A percentile compares a stretch with the other conserved stretches of the same genome.
phyloP scores from a whole-genome alignment of 2,329 filamentous ascomycete species.

The Lecanicillium sp. region DNA sequence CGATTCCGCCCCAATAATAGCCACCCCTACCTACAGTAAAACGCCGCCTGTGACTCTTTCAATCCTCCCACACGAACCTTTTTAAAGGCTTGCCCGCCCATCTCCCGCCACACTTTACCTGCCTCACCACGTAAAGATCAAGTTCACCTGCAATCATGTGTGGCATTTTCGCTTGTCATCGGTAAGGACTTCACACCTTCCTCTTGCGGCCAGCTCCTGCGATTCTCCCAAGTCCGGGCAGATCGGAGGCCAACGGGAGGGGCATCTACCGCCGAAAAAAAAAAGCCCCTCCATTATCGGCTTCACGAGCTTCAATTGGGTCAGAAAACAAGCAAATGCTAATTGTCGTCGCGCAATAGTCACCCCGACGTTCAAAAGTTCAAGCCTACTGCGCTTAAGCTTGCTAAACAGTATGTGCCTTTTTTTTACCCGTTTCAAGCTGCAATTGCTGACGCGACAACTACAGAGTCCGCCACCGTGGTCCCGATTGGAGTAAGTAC shows the following conservation, averaged over 20 bases:
- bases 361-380: conserved; percentile 94
- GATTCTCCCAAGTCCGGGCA: conserved; percentile 11
- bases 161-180: conserved; percentile 94
- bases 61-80: conserved; percentile 2
- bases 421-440: not conserved
- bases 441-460: not conserved
- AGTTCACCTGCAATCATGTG: conserved; percentile 59
- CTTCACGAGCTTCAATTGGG: conserved; percentile 1
- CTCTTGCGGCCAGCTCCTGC: conserved; percentile 9
- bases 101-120: too few relatives aligned
- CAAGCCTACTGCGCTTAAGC: conserved; percentile 87
- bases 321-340: conserved; percentile 11
- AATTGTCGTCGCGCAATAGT: conserved; percentile 29
- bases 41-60: conserved; percentile 11
- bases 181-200: conserved; percentile 44
- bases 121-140: conserved; percentile 7
- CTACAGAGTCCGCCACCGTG: conserved; percentile 80
- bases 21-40: too few relatives aligned
- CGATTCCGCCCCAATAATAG: too few relatives aligned
- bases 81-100: conserved; percentile 2
- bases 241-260: conserved; percentile 2
- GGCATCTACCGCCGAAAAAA: conserved; percentile 13
- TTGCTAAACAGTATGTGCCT: conserved; percentile 78
- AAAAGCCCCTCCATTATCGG: conserved; percentile 6
- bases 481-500: conserved; percentile 93